These are phyloP conservation scores for Cadophora luteo-olivacea DNA, from an alignment of 2,329 filamentous ascomycete genomes.

Conservation along the genomic window DNA sequence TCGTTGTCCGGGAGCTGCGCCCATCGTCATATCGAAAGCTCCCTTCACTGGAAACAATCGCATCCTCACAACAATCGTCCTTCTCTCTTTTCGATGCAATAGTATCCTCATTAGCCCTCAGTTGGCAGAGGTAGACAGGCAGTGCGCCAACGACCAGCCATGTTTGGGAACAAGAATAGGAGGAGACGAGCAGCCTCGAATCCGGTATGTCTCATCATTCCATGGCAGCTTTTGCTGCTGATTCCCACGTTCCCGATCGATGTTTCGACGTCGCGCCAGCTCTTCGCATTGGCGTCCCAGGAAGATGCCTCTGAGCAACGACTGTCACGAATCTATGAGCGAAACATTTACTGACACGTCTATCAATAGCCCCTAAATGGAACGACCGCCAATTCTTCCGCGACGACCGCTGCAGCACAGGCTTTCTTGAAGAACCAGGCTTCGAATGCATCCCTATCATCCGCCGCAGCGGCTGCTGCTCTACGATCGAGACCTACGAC, in stretches of 20 bases:
- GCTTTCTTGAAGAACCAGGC: slow-evolving; percentile 76
- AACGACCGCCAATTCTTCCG: slow-evolving; percentile 72
- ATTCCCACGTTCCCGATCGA: slow-evolving; percentile 15
- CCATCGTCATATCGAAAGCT: slow-evolving; percentile 29
- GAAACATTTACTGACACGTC: slow-evolving; percentile 36
- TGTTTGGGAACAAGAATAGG: slow-evolving; percentile 46
- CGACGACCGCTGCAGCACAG: slow-evolving; percentile 79
- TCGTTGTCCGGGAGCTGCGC: slow-evolving; percentile 14
- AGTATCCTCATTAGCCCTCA: slow-evolving; percentile 43
- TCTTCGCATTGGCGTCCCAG: slow-evolving; percentile 27
- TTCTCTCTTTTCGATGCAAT: slow-evolving; percentile 39
- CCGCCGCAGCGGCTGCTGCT: slow-evolving; percentile 85
- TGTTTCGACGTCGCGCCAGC: slow-evolving; percentile 33
- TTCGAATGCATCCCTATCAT: slow-evolving; percentile 73
- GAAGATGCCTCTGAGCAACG: slow-evolving; percentile 19
- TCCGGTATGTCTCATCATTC: slow-evolving; percentile 44
- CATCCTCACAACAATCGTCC: slow-evolving; percentile 12
- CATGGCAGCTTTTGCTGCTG: slow-evolving; percentile 5
- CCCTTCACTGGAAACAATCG: neutral
- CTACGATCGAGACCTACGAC: slow-evolving; percentile 79
- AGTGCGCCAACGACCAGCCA: slow-evolving; percentile 34
- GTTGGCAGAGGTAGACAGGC: slow-evolving; percentile 43
- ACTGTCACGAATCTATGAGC: slow-evolving; percentile 19
- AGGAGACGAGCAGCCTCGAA: slow-evolving; percentile 50
- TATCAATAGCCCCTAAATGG: slow-evolving; percentile 62